These are phyloP conservation scores for Camillea tinctor DNA, from an alignment of 2,329 filamentous ascomycete species.

Conservation along the genomic window DNA sequence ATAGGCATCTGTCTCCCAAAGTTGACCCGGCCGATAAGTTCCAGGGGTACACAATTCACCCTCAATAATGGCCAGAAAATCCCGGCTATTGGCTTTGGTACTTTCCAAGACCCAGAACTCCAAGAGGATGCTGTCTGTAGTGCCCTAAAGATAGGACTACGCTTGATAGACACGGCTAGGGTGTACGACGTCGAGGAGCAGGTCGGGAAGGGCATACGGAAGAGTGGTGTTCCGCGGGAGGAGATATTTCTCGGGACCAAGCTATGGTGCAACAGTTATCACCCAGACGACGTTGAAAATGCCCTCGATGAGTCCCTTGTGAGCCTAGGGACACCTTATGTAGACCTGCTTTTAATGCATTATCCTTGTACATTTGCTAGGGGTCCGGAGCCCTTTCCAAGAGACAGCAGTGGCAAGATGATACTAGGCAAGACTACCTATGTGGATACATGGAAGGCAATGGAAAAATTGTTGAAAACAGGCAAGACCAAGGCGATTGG, in stretches of 20 bases:
- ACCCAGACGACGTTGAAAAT: slow-evolving; percentile 8
- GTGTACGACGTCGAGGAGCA: slow-evolving; percentile 8
- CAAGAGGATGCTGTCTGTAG: slow-evolving; percentile 25
- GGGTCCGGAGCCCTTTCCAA: slow-evolving; percentile 15
- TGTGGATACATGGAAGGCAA: slow-evolving; percentile 32
- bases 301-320: slow-evolving; percentile 5
- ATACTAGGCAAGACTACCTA: slow-evolving; percentile 20
- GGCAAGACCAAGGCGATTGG: slow-evolving; percentile 40
- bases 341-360: slow-evolving; percentile 10
- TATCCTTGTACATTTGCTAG: slow-evolving; percentile 15
- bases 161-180: slow-evolving; percentile 34
- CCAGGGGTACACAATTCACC: neutral
- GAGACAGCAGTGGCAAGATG: slow-evolving; percentile 19
- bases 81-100: slow-evolving; percentile 32
- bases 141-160: slow-evolving; percentile 32
- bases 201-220: slow-evolving; percentile 5
- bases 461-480: slow-evolving; percentile 29
- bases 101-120: slow-evolving; percentile 30
- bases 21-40: neutral
- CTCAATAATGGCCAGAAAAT: slow-evolving; percentile 27
- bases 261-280: slow-evolving; percentile 7
- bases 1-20: no score
- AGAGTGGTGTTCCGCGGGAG: slow-evolving; percentile 3
- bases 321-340: slow-evolving; percentile 4
- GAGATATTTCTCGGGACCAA: slow-evolving; percentile 8